Evolutionary conservation across 2,329 filamentous ascomycete genomes (phyloP).

Genomic region (Hymenoscyphus fraxineus): DNA sequence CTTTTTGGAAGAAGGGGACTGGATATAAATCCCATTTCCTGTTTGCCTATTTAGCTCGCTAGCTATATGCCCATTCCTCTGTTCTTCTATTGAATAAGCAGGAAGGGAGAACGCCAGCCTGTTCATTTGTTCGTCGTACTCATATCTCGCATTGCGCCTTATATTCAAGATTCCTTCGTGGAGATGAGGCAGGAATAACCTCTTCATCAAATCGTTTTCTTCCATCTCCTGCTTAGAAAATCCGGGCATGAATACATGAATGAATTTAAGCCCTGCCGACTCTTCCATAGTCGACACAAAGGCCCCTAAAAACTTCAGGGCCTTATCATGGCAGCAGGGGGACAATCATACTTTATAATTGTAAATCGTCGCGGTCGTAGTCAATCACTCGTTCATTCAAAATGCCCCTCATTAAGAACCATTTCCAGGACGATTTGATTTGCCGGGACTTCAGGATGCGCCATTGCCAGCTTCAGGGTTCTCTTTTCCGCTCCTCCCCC

Average conservation of each 20-base stretch:
- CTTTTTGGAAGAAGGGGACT: not conserved
- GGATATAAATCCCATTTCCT: not conserved
- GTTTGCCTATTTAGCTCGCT: not conserved
- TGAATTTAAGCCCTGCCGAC: not conserved
- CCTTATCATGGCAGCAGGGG: not conserved
- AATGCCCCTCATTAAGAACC: conserved; percentile 82
- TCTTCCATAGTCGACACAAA: not conserved
- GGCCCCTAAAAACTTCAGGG: not conserved
- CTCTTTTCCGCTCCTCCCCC: conserved; percentile 47
- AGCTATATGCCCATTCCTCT: not conserved
- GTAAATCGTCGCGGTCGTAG: not conserved
- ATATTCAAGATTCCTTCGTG: not conserved
- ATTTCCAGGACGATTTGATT: conserved; percentile 89
- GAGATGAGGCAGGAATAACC: not conserved
- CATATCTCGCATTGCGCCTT: not conserved
- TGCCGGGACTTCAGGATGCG: conserved; percentile 80
- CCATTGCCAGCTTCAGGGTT: conserved; percentile 92
- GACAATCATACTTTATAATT: not conserved
- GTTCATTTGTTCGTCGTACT: not conserved
- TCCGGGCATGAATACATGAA: not conserved
- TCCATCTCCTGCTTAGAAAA: not conserved
- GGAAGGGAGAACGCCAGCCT: not conserved
- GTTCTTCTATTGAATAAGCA: not conserved
- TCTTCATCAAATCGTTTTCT: not conserved
- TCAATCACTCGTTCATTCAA: conserved; percentile 25